Evolutionary conservation across 805 yeast species (phyloP).

Genomic region (Zygosaccharomyces gambellarensis): DNA sequence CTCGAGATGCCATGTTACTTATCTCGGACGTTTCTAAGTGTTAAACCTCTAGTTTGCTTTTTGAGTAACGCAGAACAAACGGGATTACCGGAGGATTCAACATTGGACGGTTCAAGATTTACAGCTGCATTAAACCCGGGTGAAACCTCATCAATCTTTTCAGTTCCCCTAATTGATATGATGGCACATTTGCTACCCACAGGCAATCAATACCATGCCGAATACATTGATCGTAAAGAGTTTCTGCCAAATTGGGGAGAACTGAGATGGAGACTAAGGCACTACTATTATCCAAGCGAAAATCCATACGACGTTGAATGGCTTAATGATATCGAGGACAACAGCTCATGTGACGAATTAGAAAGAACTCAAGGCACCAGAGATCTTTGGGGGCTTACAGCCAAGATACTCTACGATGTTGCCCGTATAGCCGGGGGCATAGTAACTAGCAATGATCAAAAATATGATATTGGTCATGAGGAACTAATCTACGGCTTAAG

Average conservation of each 20-base stretch:
- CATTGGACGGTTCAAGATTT: slow-evolving; percentile 31
- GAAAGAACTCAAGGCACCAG: slow-evolving; percentile 40
- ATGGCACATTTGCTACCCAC: slow-evolving; percentile 22
- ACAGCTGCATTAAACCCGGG: slow-evolving; percentile 63
- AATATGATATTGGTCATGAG: slow-evolving; percentile 52
- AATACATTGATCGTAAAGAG: slow-evolving; percentile 32
- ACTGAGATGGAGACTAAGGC: slow-evolving; percentile 58
- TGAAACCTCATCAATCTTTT: slow-evolving; percentile 65
- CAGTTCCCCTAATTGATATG: slow-evolving; percentile 65
- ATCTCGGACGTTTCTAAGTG: slow-evolving; percentile 77
- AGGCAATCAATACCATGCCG: slow-evolving; percentile 19
- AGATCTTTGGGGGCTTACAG: slow-evolving; percentile 81
- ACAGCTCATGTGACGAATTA: slow-evolving; percentile 53
- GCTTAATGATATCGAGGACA: slow-evolving; percentile 56
- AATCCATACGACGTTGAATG: slow-evolving; percentile 56
- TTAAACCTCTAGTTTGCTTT: slow-evolving; percentile 73
- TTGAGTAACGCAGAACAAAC: slow-evolving; percentile 37
- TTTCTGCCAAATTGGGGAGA: slow-evolving; percentile 62
- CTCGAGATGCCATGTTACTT: slow-evolving; percentile 70
- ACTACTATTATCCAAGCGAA: slow-evolving; percentile 53
- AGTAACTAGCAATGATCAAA: slow-evolving; percentile 32
- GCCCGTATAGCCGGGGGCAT: slow-evolving; percentile 49
- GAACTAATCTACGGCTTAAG: slow-evolving; percentile 56
- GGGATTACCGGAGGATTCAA: slow-evolving; percentile 24
- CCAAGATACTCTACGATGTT: slow-evolving; percentile 69